Evolutionary conservation across 768 basidiomycete genomes (phyloP).

Genomic region (Gloeopeniophorella convolvens): DNA sequence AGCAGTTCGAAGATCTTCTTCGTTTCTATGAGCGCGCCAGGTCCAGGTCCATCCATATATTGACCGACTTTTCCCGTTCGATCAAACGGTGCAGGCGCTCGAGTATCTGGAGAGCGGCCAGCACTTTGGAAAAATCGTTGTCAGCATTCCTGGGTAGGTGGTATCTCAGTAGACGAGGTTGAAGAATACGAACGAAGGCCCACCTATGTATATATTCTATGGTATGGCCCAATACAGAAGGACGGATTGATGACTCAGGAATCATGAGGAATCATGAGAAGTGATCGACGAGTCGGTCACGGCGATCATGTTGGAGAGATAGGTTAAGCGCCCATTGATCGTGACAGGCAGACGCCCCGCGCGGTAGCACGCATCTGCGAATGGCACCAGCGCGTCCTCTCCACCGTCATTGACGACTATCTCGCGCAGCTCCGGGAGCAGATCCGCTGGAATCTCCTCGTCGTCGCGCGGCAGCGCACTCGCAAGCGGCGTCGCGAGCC

Average conservation of each 20-base stretch:
- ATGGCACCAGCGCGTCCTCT: neutral
- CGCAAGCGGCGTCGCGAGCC: neutral
- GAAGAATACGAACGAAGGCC: no score
- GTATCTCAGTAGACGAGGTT: no score
- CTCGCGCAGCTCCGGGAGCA: neutral
- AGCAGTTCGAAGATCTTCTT: neutral
- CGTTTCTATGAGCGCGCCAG: neutral
- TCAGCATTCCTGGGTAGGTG: no score
- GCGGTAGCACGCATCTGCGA: no score
- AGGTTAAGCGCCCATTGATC: no score
- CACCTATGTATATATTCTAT: no score
- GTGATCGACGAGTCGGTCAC: no score
- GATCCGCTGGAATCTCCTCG: neutral
- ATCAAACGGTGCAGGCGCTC: neutral
- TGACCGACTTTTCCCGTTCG: conserved; percentile 3
- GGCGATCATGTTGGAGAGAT: no score
- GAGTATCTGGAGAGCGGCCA: conserved; percentile 1
- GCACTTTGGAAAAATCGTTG: conserved; percentile 5
- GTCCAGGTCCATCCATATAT: neutral
- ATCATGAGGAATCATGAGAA: no score
- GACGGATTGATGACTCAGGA: no score
- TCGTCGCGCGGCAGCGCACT: neutral
- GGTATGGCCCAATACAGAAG: no score
- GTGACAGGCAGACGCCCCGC: no score
- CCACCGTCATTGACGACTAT: neutral